Base-by-base conservation (phyloP, 2,329 filamentous ascomycete species). In the Pseudogymnoascus sp. region DNA sequence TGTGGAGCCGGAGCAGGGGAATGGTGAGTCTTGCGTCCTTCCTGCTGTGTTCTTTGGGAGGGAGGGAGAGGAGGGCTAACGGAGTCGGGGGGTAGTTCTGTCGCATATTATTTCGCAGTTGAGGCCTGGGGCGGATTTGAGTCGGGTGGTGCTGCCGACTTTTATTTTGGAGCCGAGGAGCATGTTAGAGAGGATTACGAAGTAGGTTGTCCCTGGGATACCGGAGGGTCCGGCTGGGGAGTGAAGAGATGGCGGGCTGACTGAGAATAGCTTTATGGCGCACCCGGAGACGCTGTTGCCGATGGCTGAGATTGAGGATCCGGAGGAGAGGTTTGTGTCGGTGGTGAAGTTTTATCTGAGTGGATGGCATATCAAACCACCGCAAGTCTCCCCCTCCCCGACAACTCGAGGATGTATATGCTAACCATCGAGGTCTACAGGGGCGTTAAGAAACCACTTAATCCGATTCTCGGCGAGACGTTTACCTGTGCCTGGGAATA, bases 341-440 rank as follows among this genome's bases (percentile, higher is more conserved):
- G 95, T 99, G 61, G 91, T 97, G 74, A 97, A 96, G 78, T 99
- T 99, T 77, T 99, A 99, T 77, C 81, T 99, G 51, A 96, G 92
- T 76, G 95, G 95, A 72, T 99, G 95, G 95, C 95, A 99, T 76
- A 97, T 99, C 75, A 95, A 93, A 77, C 95, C 95, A 73, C 90
- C 92, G 92, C 96, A 84, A 73, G 90, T 82, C 37, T 16, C 31
- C 63, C 60, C 37, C 16, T 41, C 31, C 21, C 51, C 63, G 23
- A 69, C 54, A 6, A 23, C n/a, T 45, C 54, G 7, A 23, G 43
- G 16, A 23, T 4, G 7, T 25, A 6, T n/a, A 23, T 62, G 57
- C 28, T 65, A 6, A 61, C 13, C 36, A 43, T 25, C 4, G n/a
- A 6, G 14, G 16, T 31, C 31, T 41, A 41, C 43, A 96, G 92